phyloP scores from a whole-genome alignment of 768 basidiomycete genomes.

The Lentinula boryana region DNA sequence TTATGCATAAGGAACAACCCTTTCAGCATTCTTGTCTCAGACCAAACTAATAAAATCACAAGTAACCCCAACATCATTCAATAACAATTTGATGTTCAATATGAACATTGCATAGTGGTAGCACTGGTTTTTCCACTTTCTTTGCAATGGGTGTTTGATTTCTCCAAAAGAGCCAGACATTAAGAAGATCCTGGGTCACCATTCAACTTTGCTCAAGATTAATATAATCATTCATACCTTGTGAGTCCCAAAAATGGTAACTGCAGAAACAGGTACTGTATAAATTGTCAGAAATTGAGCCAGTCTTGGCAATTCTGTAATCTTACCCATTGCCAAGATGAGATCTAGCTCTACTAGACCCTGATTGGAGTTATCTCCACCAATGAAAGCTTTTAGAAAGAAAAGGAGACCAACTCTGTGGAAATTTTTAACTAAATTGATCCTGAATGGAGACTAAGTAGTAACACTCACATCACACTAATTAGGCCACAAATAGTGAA shows the following conservation, averaged over 20 bases:
- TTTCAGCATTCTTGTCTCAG: too few species aligned
- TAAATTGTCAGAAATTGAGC: too few species aligned
- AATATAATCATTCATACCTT: neutral
- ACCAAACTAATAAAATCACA: too few species aligned
- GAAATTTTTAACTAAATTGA: neutral
- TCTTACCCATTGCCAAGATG: neutral
- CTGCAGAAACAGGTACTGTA: neutral
- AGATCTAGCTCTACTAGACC: neutral
- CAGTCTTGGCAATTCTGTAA: neutral
- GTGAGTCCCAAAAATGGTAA: conserved; percentile 1
- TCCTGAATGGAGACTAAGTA: too few species aligned
- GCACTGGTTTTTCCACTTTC: neutral
- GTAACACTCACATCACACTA: neutral
- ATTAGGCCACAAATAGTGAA: neutral
- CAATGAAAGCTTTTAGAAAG: neutral
- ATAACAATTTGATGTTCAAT: too few species aligned
- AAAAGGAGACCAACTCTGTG: neutral
- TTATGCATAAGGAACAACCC: too few species aligned
- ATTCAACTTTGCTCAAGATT: neutral
- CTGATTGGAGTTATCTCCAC: neutral
- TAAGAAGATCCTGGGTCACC: neutral
- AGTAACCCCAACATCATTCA: too few species aligned
- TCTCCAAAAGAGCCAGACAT: conserved; percentile 2
- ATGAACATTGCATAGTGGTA: neutral
- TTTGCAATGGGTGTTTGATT: neutral